Conservation (phyloP, 2,329 filamentous ascomycete genomes). For the Atkinsonella texensis region DNA sequence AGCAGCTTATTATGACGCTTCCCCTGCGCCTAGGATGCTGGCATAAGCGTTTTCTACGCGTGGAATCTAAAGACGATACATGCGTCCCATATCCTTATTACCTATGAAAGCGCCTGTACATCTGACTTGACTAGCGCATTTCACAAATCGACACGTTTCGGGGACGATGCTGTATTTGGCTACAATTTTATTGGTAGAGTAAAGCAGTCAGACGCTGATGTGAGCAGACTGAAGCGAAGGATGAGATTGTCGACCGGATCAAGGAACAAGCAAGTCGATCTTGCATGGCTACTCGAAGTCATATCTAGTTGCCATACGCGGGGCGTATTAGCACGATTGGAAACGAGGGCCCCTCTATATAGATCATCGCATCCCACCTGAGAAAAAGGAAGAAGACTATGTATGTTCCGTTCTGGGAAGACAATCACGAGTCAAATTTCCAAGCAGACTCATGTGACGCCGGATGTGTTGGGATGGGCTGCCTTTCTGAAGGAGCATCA, state of each 20-base stretch:
- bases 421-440: constrained; percentile 24
- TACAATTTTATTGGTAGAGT: constrained; percentile 26
- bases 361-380: constrained; percentile 17
- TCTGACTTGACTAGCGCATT: not conserved
- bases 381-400: constrained; percentile 16
- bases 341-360: constrained; percentile 19
- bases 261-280: too few relatives aligned
- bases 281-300: too few relatives aligned
- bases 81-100: too few relatives aligned
- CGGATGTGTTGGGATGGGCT: constrained; percentile 31
- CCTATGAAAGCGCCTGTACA: too few relatives aligned
- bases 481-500: constrained; percentile 28
- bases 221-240: constrained; percentile 11
- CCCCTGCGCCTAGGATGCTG: too few relatives aligned
- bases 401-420: constrained; percentile 30
- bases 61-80: not conserved
- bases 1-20: too few relatives aligned
- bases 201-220: constrained; percentile 17
- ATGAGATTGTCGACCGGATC: constrained; percentile 15
- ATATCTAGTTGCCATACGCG: too few relatives aligned
- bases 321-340: constrained; percentile 25
- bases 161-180: constrained; percentile 24
- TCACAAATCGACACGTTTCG: constrained; percentile 16
- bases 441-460: constrained; percentile 20
- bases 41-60: too few relatives aligned